Evolutionary conservation across 192 early-diverging fungal genomes (phyloP).

Genomic region (Backusella australiensis): DNA sequence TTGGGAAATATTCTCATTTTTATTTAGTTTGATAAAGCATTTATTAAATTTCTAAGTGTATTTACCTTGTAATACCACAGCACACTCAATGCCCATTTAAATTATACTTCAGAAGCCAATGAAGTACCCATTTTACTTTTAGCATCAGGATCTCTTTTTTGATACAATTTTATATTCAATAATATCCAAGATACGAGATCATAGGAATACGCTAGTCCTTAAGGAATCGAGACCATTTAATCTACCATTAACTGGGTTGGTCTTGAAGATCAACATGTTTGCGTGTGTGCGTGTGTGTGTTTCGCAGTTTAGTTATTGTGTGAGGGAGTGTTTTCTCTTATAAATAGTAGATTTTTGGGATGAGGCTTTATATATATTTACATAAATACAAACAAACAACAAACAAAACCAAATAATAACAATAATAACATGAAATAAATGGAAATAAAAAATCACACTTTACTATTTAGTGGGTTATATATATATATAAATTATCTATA

Average conservation of each 20-base stretch:
- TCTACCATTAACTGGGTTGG: neutral
- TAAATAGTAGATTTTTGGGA: too few species aligned
- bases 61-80: too few species aligned
- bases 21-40: neutral
- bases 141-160: too few species aligned
- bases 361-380: neutral
- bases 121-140: too few species aligned
- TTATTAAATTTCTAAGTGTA: neutral
- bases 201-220: too few species aligned
- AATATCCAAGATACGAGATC: too few species aligned
- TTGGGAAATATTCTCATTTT: neutral
- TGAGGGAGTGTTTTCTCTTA: neutral
- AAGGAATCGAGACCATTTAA: neutral
- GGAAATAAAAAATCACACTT: neutral
- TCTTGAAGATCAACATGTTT: neutral
- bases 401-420: neutral
- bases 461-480: neutral
- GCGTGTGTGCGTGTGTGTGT: neutral
- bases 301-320: neutral
- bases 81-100: too few species aligned
- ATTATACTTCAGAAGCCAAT: too few species aligned
- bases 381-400: neutral
- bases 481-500: neutral
- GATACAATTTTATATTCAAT: too few species aligned
- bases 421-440: neutral